Evolutionary conservation across 2,329 filamentous ascomycete species (phyloP).

Genomic region (Fusarium sublunatum): DNA sequence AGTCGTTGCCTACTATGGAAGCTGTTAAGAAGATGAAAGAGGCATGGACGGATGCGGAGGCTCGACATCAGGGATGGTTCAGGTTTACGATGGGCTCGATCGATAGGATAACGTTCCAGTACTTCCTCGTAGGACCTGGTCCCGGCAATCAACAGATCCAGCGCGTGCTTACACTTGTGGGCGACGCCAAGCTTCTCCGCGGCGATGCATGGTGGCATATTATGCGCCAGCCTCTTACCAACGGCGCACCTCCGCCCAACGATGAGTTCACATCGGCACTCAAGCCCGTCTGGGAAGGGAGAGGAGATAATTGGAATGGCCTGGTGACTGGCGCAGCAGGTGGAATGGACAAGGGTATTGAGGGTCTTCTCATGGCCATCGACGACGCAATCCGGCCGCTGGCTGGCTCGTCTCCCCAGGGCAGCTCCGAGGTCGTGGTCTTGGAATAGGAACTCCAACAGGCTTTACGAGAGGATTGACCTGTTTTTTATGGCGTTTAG

Average conservation of each 20-base stretch:
- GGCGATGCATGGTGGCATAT: slow-evolving; percentile 65
- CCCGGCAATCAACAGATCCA: slow-evolving; percentile 43
- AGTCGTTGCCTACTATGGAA: slow-evolving; percentile 73
- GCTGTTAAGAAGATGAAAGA: slow-evolving; percentile 70
- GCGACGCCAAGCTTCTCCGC: slow-evolving; percentile 62
- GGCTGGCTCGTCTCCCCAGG: slow-evolving; percentile 17
- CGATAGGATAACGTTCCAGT: slow-evolving; percentile 69
- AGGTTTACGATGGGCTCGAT: slow-evolving; percentile 65
- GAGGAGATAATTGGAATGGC: slow-evolving; percentile 60
- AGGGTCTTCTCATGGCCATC: slow-evolving; percentile 60
- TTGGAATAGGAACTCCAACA: slow-evolving; percentile 32
- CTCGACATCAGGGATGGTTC: slow-evolving; percentile 59
- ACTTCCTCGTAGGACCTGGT: slow-evolving; percentile 53
- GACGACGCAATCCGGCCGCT: slow-evolving; percentile 59
- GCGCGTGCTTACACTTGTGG: slow-evolving; percentile 61
- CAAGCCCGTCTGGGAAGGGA: slow-evolving; percentile 58
- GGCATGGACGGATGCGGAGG: slow-evolving; percentile 58
- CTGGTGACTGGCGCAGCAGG: slow-evolving; percentile 61
- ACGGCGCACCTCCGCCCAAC: slow-evolving; percentile 27
- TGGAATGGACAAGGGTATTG: slow-evolving; percentile 53
- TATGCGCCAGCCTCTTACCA: slow-evolving; percentile 48
- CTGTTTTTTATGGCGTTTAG: slow-evolving; percentile 30
- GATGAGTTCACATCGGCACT: slow-evolving; percentile 56
- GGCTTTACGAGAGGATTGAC: slow-evolving; percentile 16
- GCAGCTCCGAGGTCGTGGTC: slow-evolving; percentile 35